Evolutionary conservation across 2,329 filamentous ascomycete species (phyloP).

Genomic region (Dothistroma septosporum): DNA sequence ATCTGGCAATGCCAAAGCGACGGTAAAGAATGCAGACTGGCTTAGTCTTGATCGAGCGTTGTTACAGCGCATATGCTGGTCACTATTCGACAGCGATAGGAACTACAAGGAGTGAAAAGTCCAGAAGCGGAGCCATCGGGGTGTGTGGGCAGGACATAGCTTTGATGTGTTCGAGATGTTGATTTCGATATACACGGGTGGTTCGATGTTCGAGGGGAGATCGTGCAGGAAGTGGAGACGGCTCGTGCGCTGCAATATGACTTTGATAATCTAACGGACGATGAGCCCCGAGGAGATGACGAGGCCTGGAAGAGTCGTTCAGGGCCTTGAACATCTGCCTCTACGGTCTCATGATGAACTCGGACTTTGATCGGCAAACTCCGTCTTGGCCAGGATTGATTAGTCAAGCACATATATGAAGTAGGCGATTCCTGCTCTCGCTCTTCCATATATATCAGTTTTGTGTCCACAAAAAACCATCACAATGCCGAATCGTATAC

Average conservation of each 20-base stretch:
- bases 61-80: conserved; percentile 9
- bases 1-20: neutral
- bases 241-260: neutral
- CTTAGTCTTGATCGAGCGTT: conserved; percentile 6
- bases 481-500: conserved; percentile 36
- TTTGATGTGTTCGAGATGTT: conserved; percentile 6
- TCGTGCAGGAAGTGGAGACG: neutral
- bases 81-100: neutral
- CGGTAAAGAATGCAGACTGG: neutral
- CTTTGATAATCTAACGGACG: neutral
- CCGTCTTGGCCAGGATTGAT: neutral
- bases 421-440: neutral
- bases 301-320: neutral
- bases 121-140: neutral
- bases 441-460: neutral
- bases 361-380: neutral
- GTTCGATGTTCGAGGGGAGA: neutral
- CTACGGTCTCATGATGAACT: neutral
- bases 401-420: neutral
- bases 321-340: no score
- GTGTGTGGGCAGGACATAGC: conserved; percentile 11
- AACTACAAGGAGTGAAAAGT: neutral
- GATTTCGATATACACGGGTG: neutral
- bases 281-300: neutral
- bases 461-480: neutral